phyloP scores from a whole-genome alignment of 306 rosid species.

The Nissolia schottii region DNA sequence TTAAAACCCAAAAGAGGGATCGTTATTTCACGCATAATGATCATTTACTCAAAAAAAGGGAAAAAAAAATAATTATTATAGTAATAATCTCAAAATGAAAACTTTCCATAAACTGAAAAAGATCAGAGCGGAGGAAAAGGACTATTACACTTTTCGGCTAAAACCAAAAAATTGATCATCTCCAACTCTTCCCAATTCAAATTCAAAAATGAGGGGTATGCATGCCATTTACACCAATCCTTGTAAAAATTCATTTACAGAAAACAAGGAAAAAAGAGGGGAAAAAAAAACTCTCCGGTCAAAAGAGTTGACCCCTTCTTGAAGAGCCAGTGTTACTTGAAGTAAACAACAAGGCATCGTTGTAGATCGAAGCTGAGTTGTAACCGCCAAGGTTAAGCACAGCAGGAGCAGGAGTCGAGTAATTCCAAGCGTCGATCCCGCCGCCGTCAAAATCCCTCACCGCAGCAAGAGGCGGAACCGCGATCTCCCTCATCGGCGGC shows the following conservation, averaged over 20 bases:
- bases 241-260: conserved; percentile 13
- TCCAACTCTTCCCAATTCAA: conserved; percentile 26
- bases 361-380: conserved; percentile 34
- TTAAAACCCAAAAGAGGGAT: not conserved
- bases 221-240: conserved; percentile 45
- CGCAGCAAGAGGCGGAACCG: conserved; percentile 43
- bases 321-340: conserved; percentile 26
- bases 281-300: not conserved
- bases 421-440: not conserved
- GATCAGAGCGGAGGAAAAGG: not conserved
- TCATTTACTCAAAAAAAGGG: no score
- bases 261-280: not conserved
- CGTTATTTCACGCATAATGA: no score
- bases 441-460: conserved; percentile 26
- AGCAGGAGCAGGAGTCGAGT: conserved; percentile 15
- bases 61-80: not conserved
- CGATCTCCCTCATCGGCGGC: conserved; percentile 50
- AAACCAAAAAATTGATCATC: not conserved
- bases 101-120: not conserved
- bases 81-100: not conserved
- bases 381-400: conserved; percentile 28
- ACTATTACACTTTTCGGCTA: not conserved
- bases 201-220: conserved; percentile 27
- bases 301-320: conserved; percentile 37
- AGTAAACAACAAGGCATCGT: conserved; percentile 19